These are phyloP conservation scores for Vitis cinerea DNA, from an alignment of 164 flowering plant species.

Conservation along the genomic window DNA sequence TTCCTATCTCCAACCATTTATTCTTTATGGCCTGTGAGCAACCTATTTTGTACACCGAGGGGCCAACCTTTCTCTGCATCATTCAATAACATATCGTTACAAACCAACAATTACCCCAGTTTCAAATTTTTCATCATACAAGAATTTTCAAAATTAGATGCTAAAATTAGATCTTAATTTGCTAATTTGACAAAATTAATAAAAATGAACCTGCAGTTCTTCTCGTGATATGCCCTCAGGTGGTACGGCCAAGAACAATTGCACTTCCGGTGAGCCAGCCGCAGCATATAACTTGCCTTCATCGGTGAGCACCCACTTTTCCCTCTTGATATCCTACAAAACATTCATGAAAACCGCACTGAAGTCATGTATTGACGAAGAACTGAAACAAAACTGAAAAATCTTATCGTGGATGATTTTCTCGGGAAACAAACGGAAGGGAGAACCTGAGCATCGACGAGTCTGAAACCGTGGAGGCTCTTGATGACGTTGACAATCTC, in stretches of 20 bases:
- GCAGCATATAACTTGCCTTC: constrained; percentile 71
- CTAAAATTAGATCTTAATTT: neutral
- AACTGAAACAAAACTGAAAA: neutral
- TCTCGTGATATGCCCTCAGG: constrained; percentile 72
- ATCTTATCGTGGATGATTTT: too few relatives aligned
- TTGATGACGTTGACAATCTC: constrained; percentile 71
- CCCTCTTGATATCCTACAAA: constrained; percentile 79
- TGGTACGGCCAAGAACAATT: constrained; percentile 69
- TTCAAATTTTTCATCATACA: neutral
- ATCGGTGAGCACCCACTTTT: constrained; percentile 74
- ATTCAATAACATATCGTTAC: constrained; percentile 1
- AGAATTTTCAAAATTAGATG: too few relatives aligned
- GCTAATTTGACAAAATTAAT: neutral
- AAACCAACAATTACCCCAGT: neutral
- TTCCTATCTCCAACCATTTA: constrained; percentile 86
- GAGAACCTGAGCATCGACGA: constrained; percentile 68
- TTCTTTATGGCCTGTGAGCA: constrained; percentile 71
- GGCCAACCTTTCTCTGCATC: constrained; percentile 67
- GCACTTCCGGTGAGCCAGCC: constrained; percentile 81
- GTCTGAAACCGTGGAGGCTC: constrained; percentile 72
- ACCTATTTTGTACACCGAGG: constrained; percentile 63
- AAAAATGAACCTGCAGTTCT: constrained; percentile 58
- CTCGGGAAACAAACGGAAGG: neutral
- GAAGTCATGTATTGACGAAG: neutral
- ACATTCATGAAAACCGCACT: neutral